Evolutionary conservation across 768 basidiomycete genomes (phyloP).

Genomic region (Leccinum longicurvipes): DNA sequence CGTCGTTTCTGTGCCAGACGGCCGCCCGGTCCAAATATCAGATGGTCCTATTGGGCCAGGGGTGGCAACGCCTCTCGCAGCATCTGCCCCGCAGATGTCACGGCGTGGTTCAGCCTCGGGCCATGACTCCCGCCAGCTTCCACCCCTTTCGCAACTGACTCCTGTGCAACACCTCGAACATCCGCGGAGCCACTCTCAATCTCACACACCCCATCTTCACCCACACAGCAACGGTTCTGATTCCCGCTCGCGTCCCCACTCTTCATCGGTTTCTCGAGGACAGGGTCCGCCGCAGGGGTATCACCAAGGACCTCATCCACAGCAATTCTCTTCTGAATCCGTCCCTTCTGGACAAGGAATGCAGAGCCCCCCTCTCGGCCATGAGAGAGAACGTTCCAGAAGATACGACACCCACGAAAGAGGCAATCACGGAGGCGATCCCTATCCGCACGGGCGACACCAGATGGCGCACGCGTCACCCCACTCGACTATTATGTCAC

Average conservation of each 20-base stretch:
- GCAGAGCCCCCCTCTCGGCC: constrained; percentile 47
- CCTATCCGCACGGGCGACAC: constrained; percentile 32
- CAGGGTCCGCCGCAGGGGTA: constrained; percentile 34
- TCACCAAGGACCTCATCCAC: constrained; percentile 38
- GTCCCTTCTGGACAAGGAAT: constrained; percentile 42
- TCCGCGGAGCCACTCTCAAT: constrained; percentile 33
- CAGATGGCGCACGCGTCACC: constrained; percentile 32
- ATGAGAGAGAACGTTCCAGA: constrained; percentile 43
- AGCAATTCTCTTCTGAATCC: constrained; percentile 47
- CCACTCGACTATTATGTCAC: constrained; percentile 34
- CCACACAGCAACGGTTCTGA: constrained; percentile 40
- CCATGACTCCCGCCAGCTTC: constrained; percentile 49
- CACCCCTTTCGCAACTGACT: constrained; percentile 46
- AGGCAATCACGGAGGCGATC: constrained; percentile 32
- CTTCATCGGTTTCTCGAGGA: constrained; percentile 50
- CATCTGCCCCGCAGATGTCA: constrained; percentile 39
- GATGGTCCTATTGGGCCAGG: constrained; percentile 48
- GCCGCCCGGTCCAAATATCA: constrained; percentile 45
- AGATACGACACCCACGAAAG: constrained; percentile 48
- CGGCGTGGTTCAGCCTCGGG: constrained; percentile 40
- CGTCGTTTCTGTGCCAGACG: constrained; percentile 45
- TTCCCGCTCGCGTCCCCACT: constrained; percentile 48
- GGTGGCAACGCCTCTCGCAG: constrained; percentile 36
- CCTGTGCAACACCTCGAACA: constrained; percentile 40
- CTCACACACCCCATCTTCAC: constrained; percentile 41